Evolutionary conservation across 768 basidiomycete genomes (phyloP), one percentile per base, ranked within the genome.

Genomic region (Suillus americanus): DNA sequence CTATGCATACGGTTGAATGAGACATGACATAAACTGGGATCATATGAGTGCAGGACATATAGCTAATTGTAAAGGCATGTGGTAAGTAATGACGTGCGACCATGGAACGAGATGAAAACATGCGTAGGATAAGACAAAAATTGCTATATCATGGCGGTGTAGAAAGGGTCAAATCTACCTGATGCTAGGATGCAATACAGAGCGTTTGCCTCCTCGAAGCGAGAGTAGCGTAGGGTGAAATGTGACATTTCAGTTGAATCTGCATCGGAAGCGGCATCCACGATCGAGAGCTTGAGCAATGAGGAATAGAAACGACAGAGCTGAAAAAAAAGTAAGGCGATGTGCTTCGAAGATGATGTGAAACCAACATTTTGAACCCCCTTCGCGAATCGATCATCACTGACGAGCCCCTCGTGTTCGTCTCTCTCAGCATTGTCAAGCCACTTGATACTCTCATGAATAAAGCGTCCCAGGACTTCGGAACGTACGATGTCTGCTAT

Each of bases 191-290:
- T 71, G 25, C 91, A 85, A 71, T 92, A 94, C 53, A 93, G 81
- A 64, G 81, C 74, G 67, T 89, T 91, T 20, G 91, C 91, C 68
- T 93, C 91, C 71, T 91, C 90, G 64, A 92, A 87, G 3, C 88
- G 83, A 13, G 92, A 83, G 69, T 91, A 82, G 45, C 85, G 84
- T 56, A 94, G 80, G 51, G 86, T 86, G 69, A 94, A 94, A 72
- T 91, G 89, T 6, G 83, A 82, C 83, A 94, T 92, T 77, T 92
- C 92, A 6, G 89, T 83, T 0, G 87, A 84, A 71, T 94, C 90
- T 9, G 82, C 82, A 63, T 91, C 90, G n/a, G 80, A 80, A 8
- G 77, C 72, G 2, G 85, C 81, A 69, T 91, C 89, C 62, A 91
- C 82, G 70, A 92, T 83, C 57, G 76, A 76, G 9, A 85, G 79